Conservation (phyloP, 164 flowering plant genomes). For the Magnolia kwangsiensis region DNA sequence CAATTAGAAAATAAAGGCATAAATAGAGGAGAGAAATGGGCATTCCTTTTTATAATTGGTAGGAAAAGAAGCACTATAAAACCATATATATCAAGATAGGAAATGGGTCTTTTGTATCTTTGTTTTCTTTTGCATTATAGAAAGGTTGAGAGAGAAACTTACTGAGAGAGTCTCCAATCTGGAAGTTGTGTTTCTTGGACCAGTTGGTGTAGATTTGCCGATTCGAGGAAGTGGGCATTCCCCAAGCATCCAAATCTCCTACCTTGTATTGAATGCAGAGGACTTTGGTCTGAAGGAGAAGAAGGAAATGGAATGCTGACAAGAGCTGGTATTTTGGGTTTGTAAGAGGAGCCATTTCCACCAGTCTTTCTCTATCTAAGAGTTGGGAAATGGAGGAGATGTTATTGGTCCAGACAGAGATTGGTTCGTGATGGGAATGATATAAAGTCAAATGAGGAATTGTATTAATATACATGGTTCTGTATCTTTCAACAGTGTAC, state of each 20-base stretch:
- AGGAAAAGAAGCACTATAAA: too few species aligned
- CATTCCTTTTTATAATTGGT: too few species aligned
- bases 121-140: background rate
- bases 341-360: constrained; percentile 33
- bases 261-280: constrained; percentile 61
- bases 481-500: background rate
- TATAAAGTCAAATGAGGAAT: background rate
- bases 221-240: constrained; percentile 65
- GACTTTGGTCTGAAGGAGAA: constrained; percentile 41
- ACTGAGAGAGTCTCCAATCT: constrained; percentile 86
- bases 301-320: constrained; percentile 37
- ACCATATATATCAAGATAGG: background rate
- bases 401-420: constrained; percentile 18
- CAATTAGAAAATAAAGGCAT: background rate
- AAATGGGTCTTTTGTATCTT: background rate
- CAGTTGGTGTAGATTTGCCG: constrained; percentile 59
- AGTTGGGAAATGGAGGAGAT: constrained; percentile 10
- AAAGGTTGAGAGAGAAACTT: constrained; percentile 28
- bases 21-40: background rate
- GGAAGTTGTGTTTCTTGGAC: constrained; percentile 54
- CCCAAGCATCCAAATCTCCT: constrained; percentile 85
- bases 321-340: constrained; percentile 23
- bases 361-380: constrained; percentile 5
- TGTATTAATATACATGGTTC: background rate
- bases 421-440: background rate